Evolutionary conservation across 768 basidiomycete species (phyloP).

Genomic region (Agrocybe chaxingu): DNA sequence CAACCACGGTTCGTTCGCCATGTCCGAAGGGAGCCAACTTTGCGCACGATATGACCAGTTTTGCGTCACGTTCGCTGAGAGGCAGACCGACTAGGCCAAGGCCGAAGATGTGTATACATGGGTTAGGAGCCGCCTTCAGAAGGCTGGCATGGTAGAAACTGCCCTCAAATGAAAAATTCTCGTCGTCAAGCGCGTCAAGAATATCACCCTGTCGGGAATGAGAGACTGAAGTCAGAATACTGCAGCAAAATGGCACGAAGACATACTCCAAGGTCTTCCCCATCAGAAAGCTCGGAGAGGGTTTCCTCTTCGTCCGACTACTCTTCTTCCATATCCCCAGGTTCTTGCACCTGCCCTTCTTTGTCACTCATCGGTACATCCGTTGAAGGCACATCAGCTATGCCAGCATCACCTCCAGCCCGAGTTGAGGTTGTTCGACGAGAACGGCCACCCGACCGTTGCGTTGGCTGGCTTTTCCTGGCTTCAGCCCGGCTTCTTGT

Average conservation of each 20-base stretch:
- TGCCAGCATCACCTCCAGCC: too few relatives aligned
- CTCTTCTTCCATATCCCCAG: neutral
- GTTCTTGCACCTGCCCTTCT: neutral
- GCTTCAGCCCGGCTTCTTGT: too few relatives aligned
- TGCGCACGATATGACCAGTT: constrained; percentile 29
- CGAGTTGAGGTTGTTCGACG: too few relatives aligned
- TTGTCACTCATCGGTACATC: too few relatives aligned
- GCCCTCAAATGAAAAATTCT: constrained; percentile 28
- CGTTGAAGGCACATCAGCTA: too few relatives aligned
- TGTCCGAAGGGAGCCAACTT: constrained; percentile 43
- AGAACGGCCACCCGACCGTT: too few relatives aligned
- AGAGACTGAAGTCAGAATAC: neutral
- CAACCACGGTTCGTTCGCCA: constrained; percentile 38
- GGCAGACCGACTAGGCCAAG: constrained; percentile 43
- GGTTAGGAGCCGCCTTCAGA: constrained; percentile 34
- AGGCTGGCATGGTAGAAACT: constrained; percentile 24
- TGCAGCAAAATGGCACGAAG: neutral
- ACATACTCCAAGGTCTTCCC: neutral
- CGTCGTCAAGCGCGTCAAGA: constrained; percentile 22
- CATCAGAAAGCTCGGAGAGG: neutral
- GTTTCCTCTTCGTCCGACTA: neutral
- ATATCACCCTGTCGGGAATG: constrained; percentile 25
- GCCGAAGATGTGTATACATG: constrained; percentile 33
- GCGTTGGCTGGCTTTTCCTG: too few relatives aligned
- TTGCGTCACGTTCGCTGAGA: constrained; percentile 35